Evolutionary conservation across 768 basidiomycete genomes (phyloP).

Genomic region (Termitomyces sp.): DNA sequence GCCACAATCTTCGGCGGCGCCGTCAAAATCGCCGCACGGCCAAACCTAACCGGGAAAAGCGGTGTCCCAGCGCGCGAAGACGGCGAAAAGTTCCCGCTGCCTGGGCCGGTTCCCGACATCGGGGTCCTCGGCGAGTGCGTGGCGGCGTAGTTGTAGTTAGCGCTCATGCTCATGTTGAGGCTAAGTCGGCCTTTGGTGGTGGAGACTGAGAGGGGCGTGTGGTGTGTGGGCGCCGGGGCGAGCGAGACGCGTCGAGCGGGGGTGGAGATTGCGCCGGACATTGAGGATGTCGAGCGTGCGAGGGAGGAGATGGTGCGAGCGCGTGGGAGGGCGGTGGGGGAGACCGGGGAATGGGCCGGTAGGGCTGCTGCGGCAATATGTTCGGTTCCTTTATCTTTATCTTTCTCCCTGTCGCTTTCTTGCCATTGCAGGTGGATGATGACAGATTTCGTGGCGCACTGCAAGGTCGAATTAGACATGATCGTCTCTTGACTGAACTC

Average conservation of each 20-base stretch:
- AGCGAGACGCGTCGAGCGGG: constrained; percentile 35
- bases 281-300: constrained; percentile 46
- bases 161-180: constrained; percentile 25
- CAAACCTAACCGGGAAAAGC: constrained; percentile 16
- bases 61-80: constrained; percentile 39
- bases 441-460: constrained; percentile 88
- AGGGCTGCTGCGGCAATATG: constrained; percentile 10
- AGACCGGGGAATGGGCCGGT: constrained; percentile 13
- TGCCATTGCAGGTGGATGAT: constrained; percentile 86
- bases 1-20: constrained; percentile 82
- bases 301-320: constrained; percentile 46
- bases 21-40: constrained; percentile 66
- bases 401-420: constrained; percentile 45
- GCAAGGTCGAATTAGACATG: not conserved
- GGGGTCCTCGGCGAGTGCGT: not conserved
- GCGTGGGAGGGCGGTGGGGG: constrained; percentile 24
- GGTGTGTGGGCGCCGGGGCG: constrained; percentile 14
- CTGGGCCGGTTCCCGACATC: not conserved
- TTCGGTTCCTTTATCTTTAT: constrained; percentile 10
- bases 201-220: constrained; percentile 4
- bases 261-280: constrained; percentile 22
- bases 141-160: constrained; percentile 6
- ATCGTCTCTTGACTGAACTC: not conserved
- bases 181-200: constrained; percentile 35
- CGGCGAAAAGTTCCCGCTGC: constrained; percentile 24